Percentiles rank a stretch among this genome's conserved stretches.
These are phyloP conservation scores for Botrytis deweyae DNA, from an alignment of 2,329 filamentous ascomycete species.

Conservation along the genomic window DNA sequence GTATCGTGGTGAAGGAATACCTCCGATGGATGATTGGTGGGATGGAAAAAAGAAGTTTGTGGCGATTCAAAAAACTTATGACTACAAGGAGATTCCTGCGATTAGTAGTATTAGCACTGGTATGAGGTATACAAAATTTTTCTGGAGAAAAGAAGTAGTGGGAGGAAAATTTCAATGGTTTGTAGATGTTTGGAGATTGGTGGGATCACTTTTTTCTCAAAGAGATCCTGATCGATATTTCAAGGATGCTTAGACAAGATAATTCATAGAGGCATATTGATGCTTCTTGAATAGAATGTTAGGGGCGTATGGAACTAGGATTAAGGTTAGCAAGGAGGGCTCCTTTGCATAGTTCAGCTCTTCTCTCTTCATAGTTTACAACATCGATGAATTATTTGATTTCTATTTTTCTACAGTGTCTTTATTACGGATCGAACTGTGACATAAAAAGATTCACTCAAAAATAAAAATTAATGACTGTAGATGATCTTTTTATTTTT, in stretches of 20 bases:
- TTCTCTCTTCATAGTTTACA: too few species aligned
- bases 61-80: not conserved
- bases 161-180: not conserved
- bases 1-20: not conserved
- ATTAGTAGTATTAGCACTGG: not conserved
- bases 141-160: not conserved
- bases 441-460: too few species aligned
- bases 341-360: too few species aligned
- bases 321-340: too few species aligned
- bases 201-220: not conserved
- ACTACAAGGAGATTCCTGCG: not conserved
- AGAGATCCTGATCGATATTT: not conserved
- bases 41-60: not conserved
- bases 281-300: not conserved
- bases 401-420: too few species aligned
- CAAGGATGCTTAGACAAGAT: not conserved
- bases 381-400: too few species aligned
- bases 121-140: accelerated
- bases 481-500: too few species aligned
- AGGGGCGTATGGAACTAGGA: too few species aligned
- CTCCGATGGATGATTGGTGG: not conserved
- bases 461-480: too few species aligned
- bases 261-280: not conserved
- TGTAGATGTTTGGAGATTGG: not conserved
- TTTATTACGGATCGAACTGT: too few species aligned